Conservation (phyloP, 1,139 yeast genomes). For the Pichia sp. region DNA sequence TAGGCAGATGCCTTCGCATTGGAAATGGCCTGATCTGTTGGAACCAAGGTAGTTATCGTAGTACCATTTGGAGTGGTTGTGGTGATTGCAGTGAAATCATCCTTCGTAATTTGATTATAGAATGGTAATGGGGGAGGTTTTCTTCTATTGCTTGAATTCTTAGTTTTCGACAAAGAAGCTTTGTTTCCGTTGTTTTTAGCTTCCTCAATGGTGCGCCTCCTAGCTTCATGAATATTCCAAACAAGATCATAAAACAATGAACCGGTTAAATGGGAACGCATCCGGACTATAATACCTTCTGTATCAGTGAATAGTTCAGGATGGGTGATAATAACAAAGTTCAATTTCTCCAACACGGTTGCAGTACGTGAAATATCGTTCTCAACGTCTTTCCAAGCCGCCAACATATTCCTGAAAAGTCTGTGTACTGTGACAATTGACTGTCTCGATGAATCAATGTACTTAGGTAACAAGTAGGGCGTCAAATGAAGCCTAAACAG, state of each 20-base stretch:
- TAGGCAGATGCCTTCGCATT: constrained; percentile 50
- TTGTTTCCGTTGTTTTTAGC: constrained; percentile 16
- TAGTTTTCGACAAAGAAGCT: constrained; percentile 13
- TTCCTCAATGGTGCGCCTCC: constrained; percentile 58
- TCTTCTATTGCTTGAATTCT: constrained; percentile 13
- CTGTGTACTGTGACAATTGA: constrained; percentile 91
- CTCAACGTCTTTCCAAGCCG: constrained; percentile 89
- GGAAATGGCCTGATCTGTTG: constrained; percentile 71
- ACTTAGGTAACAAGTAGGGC: constrained; percentile 68
- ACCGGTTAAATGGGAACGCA: constrained; percentile 91
- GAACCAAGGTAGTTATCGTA: constrained; percentile 81
- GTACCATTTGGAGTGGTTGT: constrained; percentile 92
- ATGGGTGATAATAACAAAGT: constrained; percentile 80
- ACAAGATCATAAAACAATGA: constrained; percentile 88
- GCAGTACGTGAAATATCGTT: constrained; percentile 92
- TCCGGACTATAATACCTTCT: constrained; percentile 74
- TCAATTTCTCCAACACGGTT: constrained; percentile 83
- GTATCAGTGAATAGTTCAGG: constrained; percentile 73
- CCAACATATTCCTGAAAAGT: constrained; percentile 75
- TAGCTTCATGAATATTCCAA: constrained; percentile 93
- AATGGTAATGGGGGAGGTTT: constrained; percentile 78
- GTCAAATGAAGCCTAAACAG: constrained; percentile 80
- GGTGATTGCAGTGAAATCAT: constrained; percentile 79
- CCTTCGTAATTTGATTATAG: constrained; percentile 84
- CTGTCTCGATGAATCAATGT: constrained; percentile 85